Conservation (phyloP, 257 asterid genomes). For the Rubia yunnanensis region DNA sequence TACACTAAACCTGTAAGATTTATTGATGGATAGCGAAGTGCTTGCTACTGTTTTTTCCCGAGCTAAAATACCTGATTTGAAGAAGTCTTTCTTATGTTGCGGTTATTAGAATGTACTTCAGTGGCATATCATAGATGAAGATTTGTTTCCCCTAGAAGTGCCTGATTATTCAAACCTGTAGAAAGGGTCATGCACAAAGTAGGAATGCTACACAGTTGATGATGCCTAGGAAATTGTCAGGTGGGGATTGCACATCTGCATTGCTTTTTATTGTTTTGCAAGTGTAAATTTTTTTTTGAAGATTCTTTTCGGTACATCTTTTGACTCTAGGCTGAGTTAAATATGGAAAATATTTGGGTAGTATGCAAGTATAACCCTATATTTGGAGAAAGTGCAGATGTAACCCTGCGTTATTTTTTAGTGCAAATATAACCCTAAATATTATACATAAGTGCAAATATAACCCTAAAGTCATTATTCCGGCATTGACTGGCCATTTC, state of each 20-base stretch:
- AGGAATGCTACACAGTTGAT: slow-evolving; percentile 81
- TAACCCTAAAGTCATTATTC: no score
- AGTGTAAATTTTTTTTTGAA: slow-evolving; percentile 15
- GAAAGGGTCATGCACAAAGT: slow-evolving; percentile 83
- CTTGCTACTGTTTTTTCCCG: neutral
- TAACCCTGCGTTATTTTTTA: no score
- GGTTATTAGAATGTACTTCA: slow-evolving; percentile 87
- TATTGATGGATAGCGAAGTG: neutral
- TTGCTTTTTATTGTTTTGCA: slow-evolving; percentile 9
- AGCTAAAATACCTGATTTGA: slow-evolving; percentile 3
- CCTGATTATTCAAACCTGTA: slow-evolving; percentile 81
- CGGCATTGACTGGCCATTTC: no score
- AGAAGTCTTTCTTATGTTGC: slow-evolving; percentile 24
- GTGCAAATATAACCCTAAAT: no score
- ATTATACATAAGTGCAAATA: no score
- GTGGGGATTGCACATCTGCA: slow-evolving; percentile 31
- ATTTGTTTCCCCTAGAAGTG: slow-evolving; percentile 92
- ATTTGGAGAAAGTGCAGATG: no score
- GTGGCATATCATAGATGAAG: slow-evolving; percentile 96
- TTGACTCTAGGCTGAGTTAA: no score
- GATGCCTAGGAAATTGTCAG: slow-evolving; percentile 79
- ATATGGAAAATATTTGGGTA: no score
- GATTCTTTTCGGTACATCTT: neutral
- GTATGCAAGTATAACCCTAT: no score
- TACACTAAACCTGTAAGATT: slow-evolving; percentile 89